phyloP scores from a whole-genome alignment of 2,329 filamentous ascomycete species.

The Colletotrichum spaethianum region DNA sequence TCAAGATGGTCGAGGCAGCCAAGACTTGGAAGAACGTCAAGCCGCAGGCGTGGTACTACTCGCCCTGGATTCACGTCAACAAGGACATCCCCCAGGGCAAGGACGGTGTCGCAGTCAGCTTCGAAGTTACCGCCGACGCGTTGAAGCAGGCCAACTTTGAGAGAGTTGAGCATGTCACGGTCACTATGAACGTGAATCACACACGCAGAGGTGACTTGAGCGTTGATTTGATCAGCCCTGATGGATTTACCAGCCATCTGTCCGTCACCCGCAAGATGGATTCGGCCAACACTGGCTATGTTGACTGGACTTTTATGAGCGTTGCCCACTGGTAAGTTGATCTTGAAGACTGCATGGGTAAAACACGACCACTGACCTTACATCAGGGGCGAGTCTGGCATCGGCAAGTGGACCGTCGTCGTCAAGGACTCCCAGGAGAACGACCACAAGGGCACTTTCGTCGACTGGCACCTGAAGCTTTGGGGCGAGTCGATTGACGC shows the following conservation, averaged over 20 bases:
- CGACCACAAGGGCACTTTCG: conserved; percentile 81
- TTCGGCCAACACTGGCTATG: conserved; percentile 77
- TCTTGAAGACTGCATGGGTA: too few relatives aligned
- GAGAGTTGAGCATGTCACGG: conserved; percentile 92
- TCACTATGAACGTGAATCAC: conserved; percentile 97
- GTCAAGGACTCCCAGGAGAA: conserved; percentile 89
- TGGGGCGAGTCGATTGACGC: conserved; percentile 92
- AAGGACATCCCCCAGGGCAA: conserved; percentile 88
- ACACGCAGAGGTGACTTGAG: conserved; percentile 90
- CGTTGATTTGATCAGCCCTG: conserved; percentile 90
- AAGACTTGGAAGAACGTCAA: conserved; percentile 91
- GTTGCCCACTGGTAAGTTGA: conserved; percentile 88
- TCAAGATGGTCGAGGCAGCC: conserved; percentile 85
- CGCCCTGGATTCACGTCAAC: conserved; percentile 93
- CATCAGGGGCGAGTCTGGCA: conserved; percentile 84
- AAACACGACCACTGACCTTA: conserved; percentile 6
- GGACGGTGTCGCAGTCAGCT: conserved; percentile 82
- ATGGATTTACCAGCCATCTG: conserved; percentile 86
- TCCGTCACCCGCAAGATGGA: conserved; percentile 82
- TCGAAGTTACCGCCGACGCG: conserved; percentile 86
- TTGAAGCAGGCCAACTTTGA: conserved; percentile 86
- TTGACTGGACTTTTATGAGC: conserved; percentile 99
- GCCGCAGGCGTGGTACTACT: conserved; percentile 94
- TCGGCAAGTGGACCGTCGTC: conserved; percentile 92
- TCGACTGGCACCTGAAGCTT: conserved; percentile 93